Base-by-base conservation (phyloP, 1,139 yeast species). In the Kodamaea sp. region DNA sequence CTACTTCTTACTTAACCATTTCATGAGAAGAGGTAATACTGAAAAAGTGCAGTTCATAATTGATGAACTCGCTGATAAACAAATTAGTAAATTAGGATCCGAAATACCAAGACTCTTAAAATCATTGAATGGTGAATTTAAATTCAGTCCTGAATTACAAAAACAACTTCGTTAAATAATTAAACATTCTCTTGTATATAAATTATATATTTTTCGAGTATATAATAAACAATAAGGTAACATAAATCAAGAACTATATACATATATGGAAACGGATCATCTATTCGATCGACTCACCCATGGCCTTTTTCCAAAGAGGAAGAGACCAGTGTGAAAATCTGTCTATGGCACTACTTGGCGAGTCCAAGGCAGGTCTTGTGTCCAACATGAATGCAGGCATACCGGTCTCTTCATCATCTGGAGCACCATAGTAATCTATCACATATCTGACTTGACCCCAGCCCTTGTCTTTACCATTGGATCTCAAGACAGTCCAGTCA, bases 401-500 rank as follows among this genome's bases (percentile, higher is more conserved):
- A 8, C 95, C 96, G 29, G 85, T 79, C 12, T 78, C 83, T 50
- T 81, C 90, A 52, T 87, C 97, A 40, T 94, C 96, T 2, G 96
- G 96, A 1, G 96, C 96, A 12, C 81, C 70, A 59, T 94, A 94
- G 62, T 90, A 94, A 61, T 94, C 99, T 54, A 94, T 89, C 28
- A 94, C 95, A 54, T 94, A 94, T 46, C 98, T 76, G 22, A 60
- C 92, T 79, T 64, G 79, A 27, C 58, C 52, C 76, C 76, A 70
- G 4, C 68, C 72, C 30, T 63, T 45, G 61, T 48, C 72, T 12
- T 41, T 42, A 53, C 86, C 90, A 47, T 46, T 64, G 5, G 68
- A 72, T 51, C 99, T 75, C 52, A 90, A 71, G 6, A 94, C 96
- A 3, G 95, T 86, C 99, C 99, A 94, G 63, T 94, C 99, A 55